Conservation (phyloP, 2,329 filamentous ascomycete species). For the Venturia effusa region DNA sequence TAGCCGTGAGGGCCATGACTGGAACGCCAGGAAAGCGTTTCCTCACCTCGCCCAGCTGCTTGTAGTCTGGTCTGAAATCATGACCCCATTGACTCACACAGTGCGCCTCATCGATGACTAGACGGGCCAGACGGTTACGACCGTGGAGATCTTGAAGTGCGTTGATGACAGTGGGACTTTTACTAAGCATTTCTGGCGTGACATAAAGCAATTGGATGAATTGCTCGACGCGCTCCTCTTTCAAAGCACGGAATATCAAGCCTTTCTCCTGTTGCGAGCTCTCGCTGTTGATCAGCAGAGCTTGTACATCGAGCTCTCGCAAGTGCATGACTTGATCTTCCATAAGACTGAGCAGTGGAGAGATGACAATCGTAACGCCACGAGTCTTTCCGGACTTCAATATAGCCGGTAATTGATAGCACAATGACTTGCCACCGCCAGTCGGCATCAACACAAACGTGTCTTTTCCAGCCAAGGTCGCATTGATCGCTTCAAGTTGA, state of each 20-base stretch:
- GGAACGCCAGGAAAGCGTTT: conserved; percentile 66
- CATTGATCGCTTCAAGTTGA: conserved; percentile 92
- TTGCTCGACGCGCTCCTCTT: conserved; percentile 55
- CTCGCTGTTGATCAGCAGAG: conserved; percentile 72
- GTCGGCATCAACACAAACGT: conserved; percentile 97
- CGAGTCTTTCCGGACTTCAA: conserved; percentile 68
- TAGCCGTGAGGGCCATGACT: conserved; percentile 90
- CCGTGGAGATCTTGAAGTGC: conserved; percentile 58
- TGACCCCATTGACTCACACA: conserved; percentile 99
- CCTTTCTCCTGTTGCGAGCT: conserved; percentile 51
- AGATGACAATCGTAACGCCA: conserved; percentile 90
- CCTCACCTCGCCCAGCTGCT: conserved; percentile 66
- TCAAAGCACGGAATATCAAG: conserved; percentile 54
- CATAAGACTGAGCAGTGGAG: conserved; percentile 90
- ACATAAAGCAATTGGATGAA: conserved; percentile 84
- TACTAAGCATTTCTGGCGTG: conserved; percentile 92
- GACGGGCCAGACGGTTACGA: conserved; percentile 64
- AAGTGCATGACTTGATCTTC: conserved; percentile 90
- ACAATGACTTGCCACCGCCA: conserved; percentile 90
- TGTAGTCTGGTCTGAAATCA: conserved; percentile 95
- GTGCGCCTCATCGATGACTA: conserved; percentile 98
- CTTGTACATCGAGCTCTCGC: conserved; percentile 61
- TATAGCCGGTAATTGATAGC: conserved; percentile 88
- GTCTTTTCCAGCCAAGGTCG: conserved; percentile 76
- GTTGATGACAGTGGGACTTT: conserved; percentile 58